A percentile compares a stretch with the other conserved stretches of the same genome.
These are phyloP conservation scores for Phytophthora sp. DNA, from an alignment of 352 stramenopile species.

Conservation along the genomic window DNA sequence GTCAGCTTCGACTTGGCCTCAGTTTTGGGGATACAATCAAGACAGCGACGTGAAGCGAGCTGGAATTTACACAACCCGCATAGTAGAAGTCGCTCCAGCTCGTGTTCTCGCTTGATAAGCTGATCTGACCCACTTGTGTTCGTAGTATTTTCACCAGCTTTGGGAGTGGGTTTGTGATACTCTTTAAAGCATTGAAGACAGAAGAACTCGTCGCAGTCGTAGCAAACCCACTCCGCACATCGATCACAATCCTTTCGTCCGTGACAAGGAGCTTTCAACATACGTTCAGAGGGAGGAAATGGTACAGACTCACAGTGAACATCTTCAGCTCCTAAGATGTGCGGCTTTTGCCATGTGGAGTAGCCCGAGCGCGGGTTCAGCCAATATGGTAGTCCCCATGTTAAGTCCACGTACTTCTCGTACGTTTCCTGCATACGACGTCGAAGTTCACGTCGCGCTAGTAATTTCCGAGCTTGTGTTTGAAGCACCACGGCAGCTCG, in stretches of 20 bases:
- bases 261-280: constrained; percentile 52
- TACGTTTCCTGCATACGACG: constrained; percentile 52
- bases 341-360: constrained; percentile 76
- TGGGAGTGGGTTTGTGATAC: constrained; percentile 46
- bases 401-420: constrained; percentile 76
- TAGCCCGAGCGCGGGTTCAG: constrained; percentile 67
- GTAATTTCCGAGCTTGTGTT: constrained; percentile 30
- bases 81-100: constrained; percentile 46
- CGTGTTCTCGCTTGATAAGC: constrained; percentile 30
- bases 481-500: constrained; percentile 47
- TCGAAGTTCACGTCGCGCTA: constrained; percentile 44
- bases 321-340: constrained; percentile 55
- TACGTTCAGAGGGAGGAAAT: constrained; percentile 44
- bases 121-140: not conserved
- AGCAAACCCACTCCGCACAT: constrained; percentile 68
- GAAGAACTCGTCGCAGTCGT: constrained; percentile 65
- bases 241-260: constrained; percentile 44
- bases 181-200: constrained; percentile 46
- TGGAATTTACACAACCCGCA: constrained; percentile 76
- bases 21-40: constrained; percentile 39
- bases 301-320: constrained; percentile 55
- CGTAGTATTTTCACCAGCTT: not conserved
- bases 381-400: constrained; percentile 73
- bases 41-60: constrained; percentile 57
- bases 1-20: constrained; percentile 3